phyloP scores from a whole-genome alignment of 176 grass and related monocot species.

The Stipa capillata region DNA sequence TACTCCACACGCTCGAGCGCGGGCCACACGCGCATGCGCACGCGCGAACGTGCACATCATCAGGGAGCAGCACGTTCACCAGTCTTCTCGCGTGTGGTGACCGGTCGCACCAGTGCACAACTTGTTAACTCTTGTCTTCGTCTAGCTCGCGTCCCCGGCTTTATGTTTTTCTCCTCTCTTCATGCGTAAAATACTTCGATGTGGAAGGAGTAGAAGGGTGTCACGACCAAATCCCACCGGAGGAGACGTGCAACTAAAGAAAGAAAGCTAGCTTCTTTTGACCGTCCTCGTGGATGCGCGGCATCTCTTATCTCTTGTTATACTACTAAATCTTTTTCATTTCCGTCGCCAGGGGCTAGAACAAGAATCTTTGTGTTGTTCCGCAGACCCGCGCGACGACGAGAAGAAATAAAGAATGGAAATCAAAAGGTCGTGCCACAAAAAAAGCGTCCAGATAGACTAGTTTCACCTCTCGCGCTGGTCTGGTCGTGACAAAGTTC shows the following conservation, averaged over 20 bases:
- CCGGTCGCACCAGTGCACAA: neutral
- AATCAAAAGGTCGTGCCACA: no score
- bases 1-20: no score
- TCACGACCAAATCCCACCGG: slow-evolving; percentile 24
- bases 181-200: neutral
- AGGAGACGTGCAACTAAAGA: slow-evolving; percentile 9
- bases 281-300: neutral
- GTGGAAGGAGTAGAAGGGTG: neutral
- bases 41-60: neutral
- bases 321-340: neutral
- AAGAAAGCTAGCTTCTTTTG: slow-evolving; percentile 33
- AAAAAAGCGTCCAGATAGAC: neutral
- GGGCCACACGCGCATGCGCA: neutral
- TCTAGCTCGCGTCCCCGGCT: neutral
- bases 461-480: no score
- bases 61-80: neutral
- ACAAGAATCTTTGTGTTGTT: neutral
- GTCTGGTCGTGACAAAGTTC: neutral
- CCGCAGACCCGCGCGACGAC: neutral
- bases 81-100: neutral
- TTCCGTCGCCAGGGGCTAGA: neutral
- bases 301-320: neutral
- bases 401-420: neutral
- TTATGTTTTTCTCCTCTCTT: neutral
- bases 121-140: neutral